A percentile compares a stretch with the other conserved stretches of the same genome.
phyloP scores from a whole-genome alignment of 441 rosid genomes.

The Erodium trifolium region DNA sequence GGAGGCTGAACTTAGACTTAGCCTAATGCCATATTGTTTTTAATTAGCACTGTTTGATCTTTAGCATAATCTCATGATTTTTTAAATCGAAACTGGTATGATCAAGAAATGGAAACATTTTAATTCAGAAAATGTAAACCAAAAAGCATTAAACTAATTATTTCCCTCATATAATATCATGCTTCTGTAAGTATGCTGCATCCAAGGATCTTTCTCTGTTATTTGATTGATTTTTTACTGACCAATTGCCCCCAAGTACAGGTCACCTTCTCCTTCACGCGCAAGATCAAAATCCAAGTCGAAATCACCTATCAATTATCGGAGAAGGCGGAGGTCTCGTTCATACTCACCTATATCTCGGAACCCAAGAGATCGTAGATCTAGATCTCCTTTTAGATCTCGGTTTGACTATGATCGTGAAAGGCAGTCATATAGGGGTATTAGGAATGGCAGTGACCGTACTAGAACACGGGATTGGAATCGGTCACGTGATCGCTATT shows the following conservation, averaged over 20 bases:
- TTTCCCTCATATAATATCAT: background rate
- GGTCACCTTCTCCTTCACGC: conserved; percentile 62
- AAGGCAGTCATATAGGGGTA: conserved; percentile 44
- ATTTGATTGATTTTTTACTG: conserved; percentile 7
- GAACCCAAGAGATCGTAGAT: conserved; percentile 52
- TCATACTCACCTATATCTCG: conserved; percentile 61
- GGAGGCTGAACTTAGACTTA: background rate
- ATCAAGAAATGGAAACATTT: background rate
- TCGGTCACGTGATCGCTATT: conserved; percentile 47
- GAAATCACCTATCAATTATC: conserved; percentile 57
- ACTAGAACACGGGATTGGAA: conserved; percentile 40
- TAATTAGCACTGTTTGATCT: no score
- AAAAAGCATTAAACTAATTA: background rate
- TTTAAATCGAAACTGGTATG: no score
- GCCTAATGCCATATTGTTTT: no score
- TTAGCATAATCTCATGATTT: no score
- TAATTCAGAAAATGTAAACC: background rate
- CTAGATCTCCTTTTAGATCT: conserved; percentile 62
- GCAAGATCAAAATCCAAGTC: conserved; percentile 74
- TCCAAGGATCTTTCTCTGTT: background rate
- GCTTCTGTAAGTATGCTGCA: background rate
- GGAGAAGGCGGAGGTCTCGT: conserved; percentile 55
- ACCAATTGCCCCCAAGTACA: conserved; percentile 26
- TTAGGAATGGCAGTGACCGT: conserved; percentile 44
- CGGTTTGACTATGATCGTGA: conserved; percentile 48